These are phyloP conservation scores for Dacryopinax spathularia DNA, from an alignment of 768 basidiomycete species.

Conservation along the genomic window DNA sequence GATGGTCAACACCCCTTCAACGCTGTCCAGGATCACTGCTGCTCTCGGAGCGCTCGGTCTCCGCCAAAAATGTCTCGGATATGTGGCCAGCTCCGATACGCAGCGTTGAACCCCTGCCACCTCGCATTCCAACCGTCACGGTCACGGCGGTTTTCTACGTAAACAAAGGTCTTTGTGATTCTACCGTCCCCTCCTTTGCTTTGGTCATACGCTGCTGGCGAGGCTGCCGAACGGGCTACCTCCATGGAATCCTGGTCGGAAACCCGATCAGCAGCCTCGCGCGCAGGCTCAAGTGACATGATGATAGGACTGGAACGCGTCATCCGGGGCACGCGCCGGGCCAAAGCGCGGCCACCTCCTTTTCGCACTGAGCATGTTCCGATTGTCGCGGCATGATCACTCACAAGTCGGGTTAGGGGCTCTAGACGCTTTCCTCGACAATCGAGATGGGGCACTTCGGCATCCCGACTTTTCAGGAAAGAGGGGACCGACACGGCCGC, in stretches of 20 bases:
- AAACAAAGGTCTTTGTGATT: not conserved
- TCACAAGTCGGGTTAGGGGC: no score
- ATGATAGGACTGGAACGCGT: not conserved
- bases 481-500: not conserved
- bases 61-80: not conserved
- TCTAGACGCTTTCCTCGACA: not conserved
- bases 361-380: conserved; percentile 1
- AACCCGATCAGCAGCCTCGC: not conserved
- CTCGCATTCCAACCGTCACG: conserved; percentile 3
- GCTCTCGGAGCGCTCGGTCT: not conserved
- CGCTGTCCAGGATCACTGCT: not conserved
- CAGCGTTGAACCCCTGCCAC: not conserved
- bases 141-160: not conserved
- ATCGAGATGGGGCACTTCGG: not conserved
- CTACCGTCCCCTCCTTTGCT: not conserved
- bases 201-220: not conserved
- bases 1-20: not conserved
- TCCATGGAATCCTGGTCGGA: not conserved
- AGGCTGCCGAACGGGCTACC: not conserved
- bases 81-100: not conserved
- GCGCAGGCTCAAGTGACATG: not conserved
- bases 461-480: not conserved
- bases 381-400: conserved; percentile 2
- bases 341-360: not conserved
- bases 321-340: not conserved